Evolutionary conservation across 805 yeast species (phyloP).

Genomic region (Candida xiaguanensis): DNA sequence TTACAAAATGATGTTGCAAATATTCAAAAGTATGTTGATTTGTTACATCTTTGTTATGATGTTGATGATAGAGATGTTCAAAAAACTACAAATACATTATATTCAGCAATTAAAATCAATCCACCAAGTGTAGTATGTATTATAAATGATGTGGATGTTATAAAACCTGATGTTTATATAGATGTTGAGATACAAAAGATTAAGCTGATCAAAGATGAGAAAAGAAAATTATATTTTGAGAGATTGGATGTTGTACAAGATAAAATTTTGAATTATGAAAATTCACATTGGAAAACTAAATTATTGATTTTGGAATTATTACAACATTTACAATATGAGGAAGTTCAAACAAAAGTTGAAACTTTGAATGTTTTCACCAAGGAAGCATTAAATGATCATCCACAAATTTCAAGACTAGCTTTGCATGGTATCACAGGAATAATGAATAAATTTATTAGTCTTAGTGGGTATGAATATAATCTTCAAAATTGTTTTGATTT

Average conservation of each 20-base stretch:
- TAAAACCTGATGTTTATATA: conserved; percentile 58
- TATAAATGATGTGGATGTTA: conserved; percentile 44
- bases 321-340: conserved; percentile 52
- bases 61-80: conserved; percentile 56
- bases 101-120: conserved; percentile 30
- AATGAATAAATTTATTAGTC: conserved; percentile 40
- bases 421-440: conserved; percentile 57
- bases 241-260: conserved; percentile 43
- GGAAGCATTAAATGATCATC: conserved; percentile 60
- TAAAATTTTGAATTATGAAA: conserved; percentile 24
- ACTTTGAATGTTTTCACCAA: conserved; percentile 43
- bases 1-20: conserved; percentile 56
- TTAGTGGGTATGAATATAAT: conserved; percentile 48
- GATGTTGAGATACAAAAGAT: conserved; percentile 59
- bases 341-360: conserved; percentile 39
- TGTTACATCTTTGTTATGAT: conserved; percentile 52
- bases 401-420: conserved; percentile 57
- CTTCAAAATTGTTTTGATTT: conserved; percentile 41
- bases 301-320: conserved; percentile 48
- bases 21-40: conserved; percentile 42
- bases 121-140: conserved; percentile 45
- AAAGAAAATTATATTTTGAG: conserved; percentile 42
- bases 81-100: conserved; percentile 49
- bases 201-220: conserved; percentile 57
- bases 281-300: conserved; percentile 56